Evolutionary conservation across 1,284 basidiomycete species (phyloP).

Genomic region (Irpex sp.): DNA sequence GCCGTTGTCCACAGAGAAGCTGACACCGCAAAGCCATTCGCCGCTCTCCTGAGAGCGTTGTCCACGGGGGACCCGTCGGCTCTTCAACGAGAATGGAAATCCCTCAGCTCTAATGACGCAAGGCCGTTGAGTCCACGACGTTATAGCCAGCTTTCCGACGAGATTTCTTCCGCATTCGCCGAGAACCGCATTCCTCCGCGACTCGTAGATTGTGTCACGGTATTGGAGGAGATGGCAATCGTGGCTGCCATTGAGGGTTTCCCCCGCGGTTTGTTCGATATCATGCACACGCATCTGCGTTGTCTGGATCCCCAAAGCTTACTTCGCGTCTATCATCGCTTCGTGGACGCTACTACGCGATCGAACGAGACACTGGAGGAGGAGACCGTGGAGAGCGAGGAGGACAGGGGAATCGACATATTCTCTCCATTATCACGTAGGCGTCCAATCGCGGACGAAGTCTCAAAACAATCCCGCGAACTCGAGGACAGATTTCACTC

Average conservation of each 20-base stretch:
- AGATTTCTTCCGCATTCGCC: constrained; percentile 23
- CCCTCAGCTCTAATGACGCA: constrained; percentile 35
- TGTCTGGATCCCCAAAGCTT: constrained; percentile 37
- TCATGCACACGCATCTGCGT: constrained; percentile 46
- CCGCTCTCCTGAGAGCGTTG: background rate
- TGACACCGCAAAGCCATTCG: no score
- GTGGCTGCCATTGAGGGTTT: constrained; percentile 39
- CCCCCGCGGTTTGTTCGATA: constrained; percentile 43
- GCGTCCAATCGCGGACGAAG: background rate
- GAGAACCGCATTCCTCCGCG: constrained; percentile 12
- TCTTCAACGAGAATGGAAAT: constrained; percentile 38
- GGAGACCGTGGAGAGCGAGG: constrained; percentile 15
- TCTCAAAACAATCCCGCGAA: constrained; percentile 6
- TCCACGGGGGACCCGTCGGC: constrained; percentile 11
- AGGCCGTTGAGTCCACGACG: constrained; percentile 39
- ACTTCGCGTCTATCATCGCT: constrained; percentile 45
- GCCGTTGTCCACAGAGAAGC: no score
- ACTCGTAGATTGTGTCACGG: constrained; percentile 21
- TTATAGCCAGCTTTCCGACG: constrained; percentile 22
- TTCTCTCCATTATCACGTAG: background rate
- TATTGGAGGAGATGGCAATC: constrained; percentile 46
- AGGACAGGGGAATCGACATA: background rate
- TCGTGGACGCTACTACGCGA: constrained; percentile 12
- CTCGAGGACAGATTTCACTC: constrained; percentile 15
- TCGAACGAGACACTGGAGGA: background rate